phyloP scores from a whole-genome alignment of 2,329 filamentous ascomycete genomes.

The Cladophialophora psammophila region DNA sequence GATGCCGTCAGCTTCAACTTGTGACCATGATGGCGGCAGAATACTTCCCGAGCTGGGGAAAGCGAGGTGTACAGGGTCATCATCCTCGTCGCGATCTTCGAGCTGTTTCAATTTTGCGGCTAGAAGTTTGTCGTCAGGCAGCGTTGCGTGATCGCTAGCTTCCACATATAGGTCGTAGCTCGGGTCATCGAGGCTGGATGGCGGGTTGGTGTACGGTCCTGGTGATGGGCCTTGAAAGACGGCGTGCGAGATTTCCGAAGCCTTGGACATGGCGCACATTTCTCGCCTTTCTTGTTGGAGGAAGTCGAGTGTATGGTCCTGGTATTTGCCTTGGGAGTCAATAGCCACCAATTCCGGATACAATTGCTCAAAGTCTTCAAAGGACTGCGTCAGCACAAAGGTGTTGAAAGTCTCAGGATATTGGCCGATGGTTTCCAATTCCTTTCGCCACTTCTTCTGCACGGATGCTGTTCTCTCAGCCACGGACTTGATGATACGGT shows the following conservation, averaged over 20 bases:
- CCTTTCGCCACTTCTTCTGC: conserved; percentile 76
- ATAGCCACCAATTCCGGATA: conserved; percentile 76
- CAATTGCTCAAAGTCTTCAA: conserved; percentile 70
- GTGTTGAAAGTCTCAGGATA: conserved; percentile 77
- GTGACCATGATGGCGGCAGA: conserved; percentile 81
- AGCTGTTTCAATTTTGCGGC: conserved; percentile 67
- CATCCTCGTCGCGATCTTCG: conserved; percentile 44
- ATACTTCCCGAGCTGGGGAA: conserved; percentile 97
- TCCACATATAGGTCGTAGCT: conserved; percentile 84
- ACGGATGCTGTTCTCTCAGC: conserved; percentile 73
- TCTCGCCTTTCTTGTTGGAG: conserved; percentile 86
- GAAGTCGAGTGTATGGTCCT: conserved; percentile 84
- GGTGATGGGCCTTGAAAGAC: conserved; percentile 91
- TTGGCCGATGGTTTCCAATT: conserved; percentile 64
- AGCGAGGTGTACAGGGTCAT: conserved; percentile 67
- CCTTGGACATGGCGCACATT: conserved; percentile 91
- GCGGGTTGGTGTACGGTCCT: conserved; percentile 64
- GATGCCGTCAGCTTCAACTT: conserved; percentile 81
- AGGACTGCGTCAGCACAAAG: conserved; percentile 72
- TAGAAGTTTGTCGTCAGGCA: conserved; percentile 74
- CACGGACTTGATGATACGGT: conserved; percentile 70
- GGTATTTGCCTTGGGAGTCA: conserved; percentile 73
- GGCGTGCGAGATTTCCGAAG: conserved; percentile 86
- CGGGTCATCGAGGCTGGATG: conserved; percentile 51
- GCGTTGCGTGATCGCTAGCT: conserved; percentile 81